Percentiles rank a stretch among this genome's conserved stretches.
Conservation (phyloP, 2,329 filamentous ascomycete genomes). For the Alternaria triticimaculans region DNA sequence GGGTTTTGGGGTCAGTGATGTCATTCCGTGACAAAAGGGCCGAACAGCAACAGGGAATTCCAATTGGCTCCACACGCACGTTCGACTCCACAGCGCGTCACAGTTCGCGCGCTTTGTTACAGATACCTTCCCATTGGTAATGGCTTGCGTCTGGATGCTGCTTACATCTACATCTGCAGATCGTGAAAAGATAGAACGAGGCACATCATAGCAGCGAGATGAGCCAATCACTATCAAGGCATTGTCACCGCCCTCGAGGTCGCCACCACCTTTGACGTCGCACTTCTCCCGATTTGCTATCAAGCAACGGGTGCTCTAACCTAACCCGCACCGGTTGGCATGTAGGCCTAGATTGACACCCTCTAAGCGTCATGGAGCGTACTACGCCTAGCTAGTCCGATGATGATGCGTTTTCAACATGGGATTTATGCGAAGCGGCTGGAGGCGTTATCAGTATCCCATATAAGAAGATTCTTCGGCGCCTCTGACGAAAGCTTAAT, state of each 20-base stretch:
- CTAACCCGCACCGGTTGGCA: constrained; percentile 3
- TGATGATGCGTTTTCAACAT: constrained; percentile 17
- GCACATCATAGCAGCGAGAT: neutral
- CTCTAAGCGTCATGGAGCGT: constrained; percentile 29
- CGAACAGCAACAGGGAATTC: neutral
- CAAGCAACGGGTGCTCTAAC: constrained; percentile 13
- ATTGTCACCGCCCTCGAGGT: constrained; percentile 17
- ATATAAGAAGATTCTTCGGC: constrained; percentile 6
- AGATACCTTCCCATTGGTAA: constrained; percentile 21
- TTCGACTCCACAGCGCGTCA: constrained; percentile 17
- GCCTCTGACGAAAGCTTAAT: neutral
- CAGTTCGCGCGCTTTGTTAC: constrained; percentile 2
- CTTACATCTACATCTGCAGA: constrained; percentile 12
- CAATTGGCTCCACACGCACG: neutral
- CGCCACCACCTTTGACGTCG: constrained; percentile 17
- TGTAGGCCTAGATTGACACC: constrained; percentile 8
- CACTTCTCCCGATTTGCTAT: constrained; percentile 16
- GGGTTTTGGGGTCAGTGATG: neutral
- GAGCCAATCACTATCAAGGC: constrained; percentile 16
- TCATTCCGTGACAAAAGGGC: neutral
- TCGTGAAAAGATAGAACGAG: neutral
- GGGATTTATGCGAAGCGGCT: neutral
- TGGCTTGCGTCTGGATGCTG: constrained; percentile 16
- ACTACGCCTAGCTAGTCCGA: constrained; percentile 4
- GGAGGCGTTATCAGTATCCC: neutral